Base-by-base conservation (phyloP, 164 flowering plant species). In the Vitis vinifera region DNA sequence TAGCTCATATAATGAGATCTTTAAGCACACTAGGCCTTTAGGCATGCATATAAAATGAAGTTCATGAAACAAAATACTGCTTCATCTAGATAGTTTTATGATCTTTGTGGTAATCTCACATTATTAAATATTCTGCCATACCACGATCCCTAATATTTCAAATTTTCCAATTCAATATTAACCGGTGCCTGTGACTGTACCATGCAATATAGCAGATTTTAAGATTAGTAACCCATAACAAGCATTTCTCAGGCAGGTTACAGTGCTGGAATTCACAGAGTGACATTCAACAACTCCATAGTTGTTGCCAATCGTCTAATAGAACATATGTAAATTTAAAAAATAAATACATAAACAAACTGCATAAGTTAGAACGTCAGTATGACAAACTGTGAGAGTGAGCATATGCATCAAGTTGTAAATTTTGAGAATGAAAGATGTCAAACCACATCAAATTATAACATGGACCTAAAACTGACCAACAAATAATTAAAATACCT, bases 401-500 rank as follows among this genome's bases (percentile, higher is more conserved):
- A 63, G 30, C 10, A 10, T 23, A 63, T 19, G 37, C 67, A 63
- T 23, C 27, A 23, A 23, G 27, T 63, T 53, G 56, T 53, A 53
- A 53, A 53, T 53, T 11, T 12, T 17, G 55, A 50, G 31, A 53
- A 63, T 31, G 15, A 55, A 10, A 7, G 9, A 56, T 37, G 48
- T 47, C 9, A 47, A 47, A 27, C 61, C 49, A 23, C 15, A 61
- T 61, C 60, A 68, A 47, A 29, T 49, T 3, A 17, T 14, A 52
- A 16, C 29, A 65, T 50, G n/a, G 56, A 51, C 4, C 8, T 9
- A 7, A 29, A 60, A 19, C 51, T 9, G 23, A 31, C 17, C 2
- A 9, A 63, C 15, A 15, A 27, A 23, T 23, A 23, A 23, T 23
- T 23, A 23, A 27, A 66, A 57, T 86, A 94, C 97, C 97, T 78